These are phyloP conservation scores for Rhodotorula babjevae DNA, from an alignment of 768 basidiomycete genomes.

Conservation along the genomic window DNA sequence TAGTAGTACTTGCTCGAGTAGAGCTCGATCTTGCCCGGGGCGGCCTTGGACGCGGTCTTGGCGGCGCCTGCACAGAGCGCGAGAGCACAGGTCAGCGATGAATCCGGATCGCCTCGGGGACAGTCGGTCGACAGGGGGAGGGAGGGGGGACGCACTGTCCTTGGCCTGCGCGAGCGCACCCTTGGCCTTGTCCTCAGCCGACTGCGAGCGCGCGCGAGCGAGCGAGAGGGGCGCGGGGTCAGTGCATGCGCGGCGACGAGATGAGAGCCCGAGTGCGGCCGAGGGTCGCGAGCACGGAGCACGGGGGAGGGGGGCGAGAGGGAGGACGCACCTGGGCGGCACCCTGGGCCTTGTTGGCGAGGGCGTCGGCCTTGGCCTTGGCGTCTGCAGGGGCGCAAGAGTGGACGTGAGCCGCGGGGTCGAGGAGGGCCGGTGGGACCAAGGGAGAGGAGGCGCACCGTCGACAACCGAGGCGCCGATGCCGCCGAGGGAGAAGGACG, in stretches of 20 bases:
- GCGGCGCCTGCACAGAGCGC: constrained; percentile 8
- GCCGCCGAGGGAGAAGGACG: constrained; percentile 54
- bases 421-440: not conserved
- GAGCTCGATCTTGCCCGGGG: constrained; percentile 35
- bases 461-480: constrained; percentile 59
- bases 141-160: constrained; percentile 5
- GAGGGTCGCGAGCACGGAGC: not conserved
- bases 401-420: not conserved
- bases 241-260: too few relatives aligned
- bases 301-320: not conserved
- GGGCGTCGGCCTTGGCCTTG: constrained; percentile 36
- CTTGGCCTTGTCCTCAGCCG: constrained; percentile 32
- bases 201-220: not conserved
- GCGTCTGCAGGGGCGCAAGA: constrained; percentile 20
- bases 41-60: constrained; percentile 23
- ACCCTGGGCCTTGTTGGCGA: constrained; percentile 24
- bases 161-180: constrained; percentile 23
- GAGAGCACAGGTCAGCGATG: not conserved
- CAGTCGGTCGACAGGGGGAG: too few relatives aligned
- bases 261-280: constrained; percentile 17
- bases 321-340: constrained; percentile 22
- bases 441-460: constrained; percentile 46
- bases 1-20: constrained; percentile 47
- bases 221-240: too few relatives aligned
- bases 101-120: too few relatives aligned